Evolutionary conservation across 805 yeast species (phyloP).

Genomic region (Candida nemodendra): DNA sequence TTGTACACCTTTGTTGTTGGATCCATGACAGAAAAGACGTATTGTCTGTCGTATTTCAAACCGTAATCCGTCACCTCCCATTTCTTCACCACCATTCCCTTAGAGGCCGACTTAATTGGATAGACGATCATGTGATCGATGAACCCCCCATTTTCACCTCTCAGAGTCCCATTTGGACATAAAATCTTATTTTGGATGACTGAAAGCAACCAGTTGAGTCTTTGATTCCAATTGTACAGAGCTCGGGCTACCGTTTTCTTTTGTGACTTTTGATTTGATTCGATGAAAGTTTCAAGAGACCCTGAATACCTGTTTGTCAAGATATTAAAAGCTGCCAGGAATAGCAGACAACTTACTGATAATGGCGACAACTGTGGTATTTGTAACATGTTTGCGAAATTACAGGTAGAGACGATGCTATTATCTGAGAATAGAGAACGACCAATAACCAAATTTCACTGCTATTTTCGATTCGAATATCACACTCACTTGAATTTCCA

Average conservation of each 20-base stretch:
- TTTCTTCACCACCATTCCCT: constrained; percentile 24
- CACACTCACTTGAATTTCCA: too few species aligned
- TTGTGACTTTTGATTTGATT: constrained; percentile 9
- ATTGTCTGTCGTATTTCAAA: constrained; percentile 30
- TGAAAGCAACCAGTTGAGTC: background rate
- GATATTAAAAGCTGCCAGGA: too few species aligned
- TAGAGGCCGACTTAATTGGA: constrained; percentile 31
- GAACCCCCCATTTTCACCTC: constrained; percentile 24
- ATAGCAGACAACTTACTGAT: too few species aligned
- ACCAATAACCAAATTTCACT: too few species aligned
- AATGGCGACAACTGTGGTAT: too few species aligned
- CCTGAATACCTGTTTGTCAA: too few species aligned
- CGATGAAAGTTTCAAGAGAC: constrained; percentile 14
- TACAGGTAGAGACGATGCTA: too few species aligned
- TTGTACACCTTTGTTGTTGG: constrained; percentile 12
- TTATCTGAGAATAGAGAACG: too few species aligned
- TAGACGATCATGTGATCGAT: constrained; percentile 27
- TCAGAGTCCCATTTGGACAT: background rate
- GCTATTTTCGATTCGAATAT: too few species aligned
- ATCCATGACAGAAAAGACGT: constrained; percentile 20
- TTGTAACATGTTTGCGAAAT: too few species aligned
- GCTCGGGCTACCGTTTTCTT: constrained; percentile 6
- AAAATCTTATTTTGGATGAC: constrained; percentile 1
- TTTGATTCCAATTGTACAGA: constrained; percentile 14
- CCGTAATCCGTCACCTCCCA: constrained; percentile 31